phyloP scores from a whole-genome alignment of 352 stramenopile genomes.

The Pilasporangium apinafurcum region DNA sequence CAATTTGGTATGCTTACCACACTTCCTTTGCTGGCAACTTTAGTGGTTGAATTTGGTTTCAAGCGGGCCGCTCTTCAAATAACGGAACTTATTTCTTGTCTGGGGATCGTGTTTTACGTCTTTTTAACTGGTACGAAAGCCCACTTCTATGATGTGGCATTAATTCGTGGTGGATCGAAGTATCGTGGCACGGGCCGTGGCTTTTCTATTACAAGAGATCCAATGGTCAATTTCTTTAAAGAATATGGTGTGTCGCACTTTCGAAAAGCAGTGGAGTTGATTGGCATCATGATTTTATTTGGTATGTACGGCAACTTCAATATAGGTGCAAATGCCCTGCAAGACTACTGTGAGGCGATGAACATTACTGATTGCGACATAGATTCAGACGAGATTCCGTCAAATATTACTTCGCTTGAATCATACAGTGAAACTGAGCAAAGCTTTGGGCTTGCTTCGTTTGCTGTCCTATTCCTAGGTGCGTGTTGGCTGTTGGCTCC shows the following conservation, averaged over 20 bases:
- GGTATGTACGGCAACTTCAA: conserved; percentile 73
- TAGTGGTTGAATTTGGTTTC: conserved; percentile 78
- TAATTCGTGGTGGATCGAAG: conserved; percentile 81
- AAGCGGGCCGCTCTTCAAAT: conserved; percentile 72
- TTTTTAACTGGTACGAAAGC: conserved; percentile 84
- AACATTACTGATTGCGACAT: conserved; percentile 40
- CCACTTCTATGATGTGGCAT: conserved; percentile 81
- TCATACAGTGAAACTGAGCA: conserved; percentile 54
- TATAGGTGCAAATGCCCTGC: conserved; percentile 36
- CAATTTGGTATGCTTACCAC: conserved; percentile 85
- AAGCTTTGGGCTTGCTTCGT: conserved; percentile 74
- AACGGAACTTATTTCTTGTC: conserved; percentile 65
- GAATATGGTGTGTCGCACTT: conserved; percentile 86
- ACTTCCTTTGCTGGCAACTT: conserved; percentile 65
- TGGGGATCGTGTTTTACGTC: conserved; percentile 85
- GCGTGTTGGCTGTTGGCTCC: conserved; percentile 79
- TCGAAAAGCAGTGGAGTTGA: conserved; percentile 82
- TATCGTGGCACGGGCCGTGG: conserved; percentile 82
- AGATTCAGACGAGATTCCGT: conserved; percentile 37
- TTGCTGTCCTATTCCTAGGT: conserved; percentile 75
- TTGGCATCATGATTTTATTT: conserved; percentile 81
- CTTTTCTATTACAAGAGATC: conserved; percentile 81
- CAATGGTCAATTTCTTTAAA: conserved; percentile 87
- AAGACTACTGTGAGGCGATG: conserved; percentile 38
- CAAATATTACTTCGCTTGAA: conserved; percentile 63